Base-by-base conservation (phyloP, 2,329 filamentous ascomycete genomes). In the Penicillium psychrosexuale region DNA sequence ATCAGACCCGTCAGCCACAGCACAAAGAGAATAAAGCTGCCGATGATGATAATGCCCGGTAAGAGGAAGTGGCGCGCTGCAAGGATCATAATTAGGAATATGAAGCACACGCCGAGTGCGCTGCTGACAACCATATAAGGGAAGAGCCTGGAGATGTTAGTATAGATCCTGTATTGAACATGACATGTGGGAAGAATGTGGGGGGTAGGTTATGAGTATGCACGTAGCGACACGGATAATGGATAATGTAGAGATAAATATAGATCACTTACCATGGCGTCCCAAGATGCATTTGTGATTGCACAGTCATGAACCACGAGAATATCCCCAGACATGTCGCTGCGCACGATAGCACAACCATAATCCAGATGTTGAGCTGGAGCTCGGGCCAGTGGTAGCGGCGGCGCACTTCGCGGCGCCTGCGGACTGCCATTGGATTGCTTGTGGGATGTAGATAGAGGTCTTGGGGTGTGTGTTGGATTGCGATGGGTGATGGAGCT, bases 361-460 rank as follows among this genome's bases (percentile, higher is more conserved):
- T 80, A 50, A 83, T 81, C 84, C 84, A 87, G 64, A 85, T 71
- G 65, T 86, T 86, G 61, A 87, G 77, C 64, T 86, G 83, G 46
- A 82, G 75, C 69, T 86, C 83, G 3, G 84, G 84, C 84, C 84
- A 87, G 73, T 80, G 81, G 74, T 86, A 86, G 64, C 79, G 72
- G 19, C 75, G 72, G 30, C 70, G 70, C 5, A 60, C 57, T 56
- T 71, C 67, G 44, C 66, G 68, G 54, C 72, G 64, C 52, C 66
- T 55, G 39, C 68, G 59, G 37, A 70, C 60, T 39, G 69, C 63
- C 69, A 73, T 75, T 56, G 60, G 55, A 54, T 42, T 42, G 17
- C 24, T 15, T 49, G 34, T 48, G 5, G 24, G 47, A 24, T 17
- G 17, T 39, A 7, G 45, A n/a, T 40, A 13, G 7, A n/a, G n/a